Evolutionary conservation across 768 basidiomycete genomes (phyloP).

Genomic region (Boletus rex-veris): DNA sequence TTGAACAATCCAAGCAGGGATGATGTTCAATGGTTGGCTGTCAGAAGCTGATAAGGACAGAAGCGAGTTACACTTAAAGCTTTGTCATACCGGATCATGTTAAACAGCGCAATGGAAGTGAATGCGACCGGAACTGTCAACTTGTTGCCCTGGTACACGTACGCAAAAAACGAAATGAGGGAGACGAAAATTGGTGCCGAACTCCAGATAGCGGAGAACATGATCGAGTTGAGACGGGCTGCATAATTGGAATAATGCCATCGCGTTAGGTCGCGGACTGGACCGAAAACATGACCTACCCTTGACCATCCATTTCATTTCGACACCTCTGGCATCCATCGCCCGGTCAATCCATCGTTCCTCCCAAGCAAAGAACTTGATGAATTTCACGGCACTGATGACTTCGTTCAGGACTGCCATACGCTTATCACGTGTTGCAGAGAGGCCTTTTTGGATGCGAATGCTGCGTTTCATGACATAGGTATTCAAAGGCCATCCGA

Average conservation of each 20-base stretch:
- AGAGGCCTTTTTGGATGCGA: slow-evolving; percentile 33
- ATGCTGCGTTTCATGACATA: slow-evolving; percentile 37
- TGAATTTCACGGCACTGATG: slow-evolving; percentile 38
- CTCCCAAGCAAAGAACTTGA: slow-evolving; percentile 45
- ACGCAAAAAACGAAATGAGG: slow-evolving; percentile 73
- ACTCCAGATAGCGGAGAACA: slow-evolving; percentile 72
- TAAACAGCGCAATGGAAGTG: slow-evolving; percentile 83
- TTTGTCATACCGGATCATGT: slow-evolving; percentile 64
- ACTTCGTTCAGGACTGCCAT: slow-evolving; percentile 46
- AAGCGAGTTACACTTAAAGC: background rate
- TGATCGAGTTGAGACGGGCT: slow-evolving; percentile 69
- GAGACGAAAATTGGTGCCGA: slow-evolving; percentile 78
- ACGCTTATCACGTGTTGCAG: slow-evolving; percentile 38
- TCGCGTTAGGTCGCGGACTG: background rate
- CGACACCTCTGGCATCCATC: slow-evolving; percentile 52
- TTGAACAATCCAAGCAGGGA: slow-evolving; percentile 78
- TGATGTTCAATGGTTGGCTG: slow-evolving; percentile 69
- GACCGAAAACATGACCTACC: slow-evolving; percentile 33
- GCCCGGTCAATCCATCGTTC: slow-evolving; percentile 42
- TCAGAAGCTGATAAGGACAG: background rate
- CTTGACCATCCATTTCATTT: slow-evolving; percentile 78
- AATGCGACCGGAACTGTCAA: slow-evolving; percentile 81
- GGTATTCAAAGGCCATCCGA: slow-evolving; percentile 41
- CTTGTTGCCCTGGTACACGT: slow-evolving; percentile 67
- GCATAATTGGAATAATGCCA: background rate